These are phyloP conservation scores for Cetradonia linearis DNA, from an alignment of 495 filamentous ascomycete species.

Conservation along the genomic window DNA sequence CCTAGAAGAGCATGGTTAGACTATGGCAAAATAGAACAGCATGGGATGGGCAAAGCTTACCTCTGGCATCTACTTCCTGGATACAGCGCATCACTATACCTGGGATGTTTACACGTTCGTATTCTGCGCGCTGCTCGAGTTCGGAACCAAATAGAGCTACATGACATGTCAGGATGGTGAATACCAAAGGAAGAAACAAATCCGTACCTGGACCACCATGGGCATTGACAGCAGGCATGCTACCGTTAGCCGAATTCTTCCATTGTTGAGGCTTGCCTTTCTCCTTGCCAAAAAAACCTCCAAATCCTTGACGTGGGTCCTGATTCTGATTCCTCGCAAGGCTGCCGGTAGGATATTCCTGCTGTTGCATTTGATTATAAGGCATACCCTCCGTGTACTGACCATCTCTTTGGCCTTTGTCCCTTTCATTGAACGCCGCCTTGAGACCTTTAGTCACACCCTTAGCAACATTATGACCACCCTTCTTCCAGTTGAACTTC, in stretches of 20 bases:
- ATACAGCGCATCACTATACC: constrained; percentile 88
- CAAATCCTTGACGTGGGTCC: constrained; percentile 59
- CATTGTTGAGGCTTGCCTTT: constrained; percentile 37
- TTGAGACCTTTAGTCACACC: constrained; percentile 89
- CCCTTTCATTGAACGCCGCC: constrained; percentile 52
- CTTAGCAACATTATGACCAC: constrained; percentile 83
- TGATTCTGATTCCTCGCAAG: constrained; percentile 30
- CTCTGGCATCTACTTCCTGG: constrained; percentile 88
- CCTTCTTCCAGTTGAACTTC: constrained; percentile 99
- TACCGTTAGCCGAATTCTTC: constrained; percentile 46
- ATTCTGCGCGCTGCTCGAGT: constrained; percentile 73
- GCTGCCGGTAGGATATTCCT: constrained; percentile 25
- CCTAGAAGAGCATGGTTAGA: constrained; percentile 41
- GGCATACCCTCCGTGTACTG: constrained; percentile 48
- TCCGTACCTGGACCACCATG: constrained; percentile 40
- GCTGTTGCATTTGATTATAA: constrained; percentile 32
- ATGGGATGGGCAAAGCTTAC: constrained; percentile 29
- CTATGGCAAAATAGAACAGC: neutral
- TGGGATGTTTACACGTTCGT: constrained; percentile 81
- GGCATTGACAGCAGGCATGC: constrained; percentile 43
- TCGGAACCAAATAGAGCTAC: constrained; percentile 84
- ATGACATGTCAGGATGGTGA: constrained; percentile 14
- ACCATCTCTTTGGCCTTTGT: constrained; percentile 46
- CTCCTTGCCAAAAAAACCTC: constrained; percentile 57
- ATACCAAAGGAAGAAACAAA: neutral